Percentiles rank a stretch among this genome's conserved stretches.
phyloP scores from a whole-genome alignment of 1,139 yeast genomes.

The Spencermartinsiella ligniputridi region DNA sequence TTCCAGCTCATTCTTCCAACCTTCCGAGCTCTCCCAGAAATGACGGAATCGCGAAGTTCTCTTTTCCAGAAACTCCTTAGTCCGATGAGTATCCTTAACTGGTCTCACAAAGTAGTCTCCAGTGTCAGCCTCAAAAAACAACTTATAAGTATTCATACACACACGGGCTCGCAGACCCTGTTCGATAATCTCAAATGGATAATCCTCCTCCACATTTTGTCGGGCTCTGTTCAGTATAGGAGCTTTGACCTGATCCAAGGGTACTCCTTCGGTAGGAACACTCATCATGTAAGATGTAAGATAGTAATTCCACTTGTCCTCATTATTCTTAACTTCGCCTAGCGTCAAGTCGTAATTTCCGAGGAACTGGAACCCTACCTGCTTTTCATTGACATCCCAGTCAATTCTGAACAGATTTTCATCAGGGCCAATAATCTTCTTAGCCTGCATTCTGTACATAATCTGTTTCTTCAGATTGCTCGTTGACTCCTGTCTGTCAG shows the following conservation, averaged over 20 bases:
- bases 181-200: constrained; percentile 40
- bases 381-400: constrained; percentile 50
- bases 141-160: constrained; percentile 70
- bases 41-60: constrained; percentile 22
- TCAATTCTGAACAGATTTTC: constrained; percentile 91
- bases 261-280: constrained; percentile 95
- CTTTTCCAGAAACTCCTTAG: constrained; percentile 17
- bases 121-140: constrained; percentile 78
- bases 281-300: constrained; percentile 90
- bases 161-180: constrained; percentile 79
- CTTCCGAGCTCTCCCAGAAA: constrained; percentile 32
- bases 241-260: constrained; percentile 43
- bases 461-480: constrained; percentile 81
- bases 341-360: constrained; percentile 84
- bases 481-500: constrained; percentile 56
- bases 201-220: constrained; percentile 62
- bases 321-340: constrained; percentile 67
- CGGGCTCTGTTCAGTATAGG: constrained; percentile 29
- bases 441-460: constrained; percentile 80
- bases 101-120: constrained; percentile 66
- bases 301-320: constrained; percentile 88
- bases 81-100: constrained; percentile 9
- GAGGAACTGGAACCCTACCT: constrained; percentile 75
- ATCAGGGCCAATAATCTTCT: constrained; percentile 73
- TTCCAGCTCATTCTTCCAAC: constrained; percentile 34